phyloP scores from a whole-genome alignment of 2,329 filamentous ascomycete genomes.

The Cercospora berteroae region DNA sequence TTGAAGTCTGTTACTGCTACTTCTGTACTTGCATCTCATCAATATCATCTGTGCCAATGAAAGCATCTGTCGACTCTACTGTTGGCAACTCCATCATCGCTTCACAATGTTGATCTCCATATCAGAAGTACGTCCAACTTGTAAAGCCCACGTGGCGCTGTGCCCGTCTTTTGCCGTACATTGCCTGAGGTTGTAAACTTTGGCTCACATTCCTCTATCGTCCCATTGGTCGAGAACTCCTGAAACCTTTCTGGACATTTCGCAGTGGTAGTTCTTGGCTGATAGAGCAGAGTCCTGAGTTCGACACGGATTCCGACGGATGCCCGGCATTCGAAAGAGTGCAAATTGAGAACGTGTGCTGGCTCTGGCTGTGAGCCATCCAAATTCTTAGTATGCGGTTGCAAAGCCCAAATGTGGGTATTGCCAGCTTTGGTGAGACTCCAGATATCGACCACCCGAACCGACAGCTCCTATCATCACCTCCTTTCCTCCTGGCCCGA shows the following conservation, averaged over 20 bases:
- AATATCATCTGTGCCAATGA: background rate
- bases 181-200: background rate
- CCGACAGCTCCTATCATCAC: background rate
- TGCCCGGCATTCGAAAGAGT: no score
- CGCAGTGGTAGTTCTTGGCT: background rate
- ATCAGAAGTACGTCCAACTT: background rate
- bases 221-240: background rate
- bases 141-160: background rate
- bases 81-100: background rate
- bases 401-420: background rate
- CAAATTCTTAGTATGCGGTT: background rate
- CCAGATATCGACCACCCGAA: background rate
- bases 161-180: background rate
- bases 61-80: background rate
- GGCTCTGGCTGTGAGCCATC: background rate
- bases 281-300: background rate
- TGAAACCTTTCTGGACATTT: background rate
- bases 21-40: background rate
- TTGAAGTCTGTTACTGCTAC: background rate
- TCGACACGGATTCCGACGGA: no score
- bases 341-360: background rate
- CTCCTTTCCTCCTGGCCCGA: background rate
- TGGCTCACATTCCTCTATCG: background rate
- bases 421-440: background rate
- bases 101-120: background rate